phyloP scores from a whole-genome alignment of 352 stramenopile species.

The Phytophthora tubulina region DNA sequence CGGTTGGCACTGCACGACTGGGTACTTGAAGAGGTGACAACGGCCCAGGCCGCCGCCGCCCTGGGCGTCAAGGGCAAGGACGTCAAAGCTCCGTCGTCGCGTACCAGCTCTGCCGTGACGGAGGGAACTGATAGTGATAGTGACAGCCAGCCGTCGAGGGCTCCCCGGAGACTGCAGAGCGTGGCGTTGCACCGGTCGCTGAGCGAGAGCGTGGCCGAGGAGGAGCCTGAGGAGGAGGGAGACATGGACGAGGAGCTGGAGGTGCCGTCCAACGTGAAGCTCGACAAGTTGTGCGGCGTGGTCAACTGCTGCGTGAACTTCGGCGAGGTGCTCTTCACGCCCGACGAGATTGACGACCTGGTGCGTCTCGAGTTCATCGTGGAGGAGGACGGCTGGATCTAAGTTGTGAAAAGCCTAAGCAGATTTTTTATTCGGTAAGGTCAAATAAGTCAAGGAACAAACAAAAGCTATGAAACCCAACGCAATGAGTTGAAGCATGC shows the following conservation, averaged over 20 bases:
- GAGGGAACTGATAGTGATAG: constrained; percentile 67
- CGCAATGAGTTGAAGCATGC: background rate
- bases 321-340: constrained; percentile 61
- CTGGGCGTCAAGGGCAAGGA: constrained; percentile 54
- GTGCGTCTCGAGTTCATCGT: constrained; percentile 83
- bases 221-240: constrained; percentile 47
- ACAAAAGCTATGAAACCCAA: constrained; percentile 18
- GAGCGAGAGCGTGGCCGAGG: constrained; percentile 42
- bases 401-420: constrained; percentile 33
- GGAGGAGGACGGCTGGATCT: constrained; percentile 87
- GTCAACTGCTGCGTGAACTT: constrained; percentile 75
- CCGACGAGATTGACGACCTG: constrained; percentile 68
- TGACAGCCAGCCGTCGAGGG: constrained; percentile 40
- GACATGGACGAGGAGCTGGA: constrained; percentile 53
- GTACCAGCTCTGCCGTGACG: constrained; percentile 64
- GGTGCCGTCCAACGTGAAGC: constrained; percentile 45
- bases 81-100: constrained; percentile 42
- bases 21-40: constrained; percentile 63
- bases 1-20: constrained; percentile 76
- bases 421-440: constrained; percentile 46
- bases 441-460: constrained; percentile 30
- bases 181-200: constrained; percentile 34
- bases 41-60: constrained; percentile 25
- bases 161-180: constrained; percentile 25
- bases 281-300: constrained; percentile 63